Conservation (phyloP, 1,284 basidiomycete genomes). For the Afroboletus lepidellus region DNA sequence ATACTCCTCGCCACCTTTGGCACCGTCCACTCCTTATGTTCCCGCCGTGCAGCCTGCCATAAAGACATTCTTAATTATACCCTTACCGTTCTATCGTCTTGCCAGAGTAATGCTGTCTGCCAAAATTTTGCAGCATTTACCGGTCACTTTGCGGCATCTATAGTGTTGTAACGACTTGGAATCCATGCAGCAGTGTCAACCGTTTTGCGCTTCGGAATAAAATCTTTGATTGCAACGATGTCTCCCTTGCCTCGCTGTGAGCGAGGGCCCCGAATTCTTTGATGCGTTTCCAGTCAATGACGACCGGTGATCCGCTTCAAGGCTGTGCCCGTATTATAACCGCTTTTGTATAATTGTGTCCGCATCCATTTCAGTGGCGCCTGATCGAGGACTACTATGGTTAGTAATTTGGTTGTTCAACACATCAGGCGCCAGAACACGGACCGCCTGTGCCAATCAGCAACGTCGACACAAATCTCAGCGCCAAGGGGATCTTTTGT, state of each 20-base stretch:
- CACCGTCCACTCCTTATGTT: constrained; percentile 23
- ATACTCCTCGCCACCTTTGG: not conserved
- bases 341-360: too few relatives aligned
- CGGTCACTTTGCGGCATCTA: not conserved
- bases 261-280: too few relatives aligned
- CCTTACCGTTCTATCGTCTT: constrained; percentile 1
- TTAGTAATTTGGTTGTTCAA: too few relatives aligned
- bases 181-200: not conserved
- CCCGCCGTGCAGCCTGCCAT: not conserved
- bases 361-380: too few relatives aligned
- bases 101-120: not conserved
- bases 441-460: not conserved
- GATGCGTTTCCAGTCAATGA: too few relatives aligned
- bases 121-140: not conserved
- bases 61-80: constrained; percentile 14
- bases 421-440: too few relatives aligned
- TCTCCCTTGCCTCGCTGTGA: too few relatives aligned
- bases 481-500: not conserved
- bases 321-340: too few relatives aligned
- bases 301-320: too few relatives aligned
- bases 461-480: not conserved
- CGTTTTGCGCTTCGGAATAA: not conserved
- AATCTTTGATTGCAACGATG: not conserved
- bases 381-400: too few relatives aligned
- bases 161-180: not conserved